phyloP scores from a whole-genome alignment of 495 filamentous ascomycete genomes.

The Pseudoneurospora amorphoporcata region DNA sequence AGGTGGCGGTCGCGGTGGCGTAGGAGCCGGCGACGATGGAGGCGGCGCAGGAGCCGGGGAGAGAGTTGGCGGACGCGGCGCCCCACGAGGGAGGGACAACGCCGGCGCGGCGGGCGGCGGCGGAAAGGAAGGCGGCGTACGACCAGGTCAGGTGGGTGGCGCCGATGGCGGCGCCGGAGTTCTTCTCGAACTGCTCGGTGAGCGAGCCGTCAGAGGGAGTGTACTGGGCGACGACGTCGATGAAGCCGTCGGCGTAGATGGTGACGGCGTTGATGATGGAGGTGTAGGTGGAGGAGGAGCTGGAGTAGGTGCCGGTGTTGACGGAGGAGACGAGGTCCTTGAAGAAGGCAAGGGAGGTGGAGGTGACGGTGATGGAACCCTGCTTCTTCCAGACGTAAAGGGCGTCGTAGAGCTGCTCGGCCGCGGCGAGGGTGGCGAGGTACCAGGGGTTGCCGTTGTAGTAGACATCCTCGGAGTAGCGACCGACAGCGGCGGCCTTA shows the following conservation, averaged over 20 bases:
- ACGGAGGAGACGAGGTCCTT: constrained; percentile 38
- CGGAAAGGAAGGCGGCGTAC: constrained; percentile 53
- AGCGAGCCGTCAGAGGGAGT: constrained; percentile 42
- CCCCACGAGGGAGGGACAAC: constrained; percentile 46
- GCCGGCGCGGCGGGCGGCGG: constrained; percentile 37
- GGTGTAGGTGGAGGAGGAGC: constrained; percentile 36
- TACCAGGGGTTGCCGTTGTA: constrained; percentile 61
- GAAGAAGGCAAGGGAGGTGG: constrained; percentile 49
- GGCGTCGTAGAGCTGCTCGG: constrained; percentile 57
- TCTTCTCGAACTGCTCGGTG: constrained; percentile 50
- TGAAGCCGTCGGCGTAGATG: constrained; percentile 56
- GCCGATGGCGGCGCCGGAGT: constrained; percentile 40
- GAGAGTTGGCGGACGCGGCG: constrained; percentile 31
- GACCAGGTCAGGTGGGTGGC: constrained; percentile 60
- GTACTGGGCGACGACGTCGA: constrained; percentile 43
- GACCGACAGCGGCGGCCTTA: constrained; percentile 50
- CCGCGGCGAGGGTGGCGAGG: constrained; percentile 51
- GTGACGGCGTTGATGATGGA: constrained; percentile 43
- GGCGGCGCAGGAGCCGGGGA: constrained; percentile 43
- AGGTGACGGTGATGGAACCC: constrained; percentile 42
- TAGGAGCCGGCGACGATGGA: constrained; percentile 50
- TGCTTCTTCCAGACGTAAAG: constrained; percentile 48
- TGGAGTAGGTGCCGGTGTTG: constrained; percentile 40
- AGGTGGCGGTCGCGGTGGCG: constrained; percentile 39
- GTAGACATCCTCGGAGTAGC: constrained; percentile 61